Evolutionary conservation across 495 filamentous ascomycete species (phyloP), one percentile per base, ranked within the genome.

Genomic region (Hypoxylon rickii): DNA sequence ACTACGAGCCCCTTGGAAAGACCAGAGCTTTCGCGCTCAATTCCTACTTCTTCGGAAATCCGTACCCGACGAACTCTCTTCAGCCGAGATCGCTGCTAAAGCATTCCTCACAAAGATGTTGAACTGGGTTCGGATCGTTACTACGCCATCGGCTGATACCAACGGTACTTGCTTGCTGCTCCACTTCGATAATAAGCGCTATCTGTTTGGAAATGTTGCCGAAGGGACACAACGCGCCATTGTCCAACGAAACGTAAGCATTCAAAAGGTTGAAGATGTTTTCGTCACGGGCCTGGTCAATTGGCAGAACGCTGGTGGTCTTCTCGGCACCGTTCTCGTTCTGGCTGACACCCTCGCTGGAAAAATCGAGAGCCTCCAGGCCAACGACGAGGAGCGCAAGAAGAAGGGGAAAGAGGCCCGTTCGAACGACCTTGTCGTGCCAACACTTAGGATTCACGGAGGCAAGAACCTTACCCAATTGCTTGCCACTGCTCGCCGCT

Each of bases 131-230:
- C 83, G 93, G 68, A 69, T 97, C 55, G 63, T 93, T 54, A 87
- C 83, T 42, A 87, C 88, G 19, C 92, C 95, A n/a, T 92, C 94
- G 63, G 86, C 86, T 48, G 94, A 98, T 67, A 95, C 94, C 1
- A 86, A 86, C 12, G 95, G 92, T 33, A 89, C 89, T 18, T 79
- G 82, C 13, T 61, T 97, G 19, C 40, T 88, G 21, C 78, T 97
- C 7, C 82, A 90, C 64, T 92, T 90, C 65, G 87, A 91, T 45
- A 77, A 83, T 43, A 85, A 86, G 65, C 83, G 90, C 37, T 98
- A 97, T 68, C 44, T 97, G n/a, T 86, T 98, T 62, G 94, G 94
- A 6, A 86, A 89, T 66, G 62, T 92, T 7, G 74, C 84, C 8
- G 95, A 97, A 70, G 94, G 94, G 3, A 83, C 87, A 8, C 93